Base-by-base conservation (phyloP, 2,329 filamentous ascomycete genomes). In the Alternaria ethzedia region DNA sequence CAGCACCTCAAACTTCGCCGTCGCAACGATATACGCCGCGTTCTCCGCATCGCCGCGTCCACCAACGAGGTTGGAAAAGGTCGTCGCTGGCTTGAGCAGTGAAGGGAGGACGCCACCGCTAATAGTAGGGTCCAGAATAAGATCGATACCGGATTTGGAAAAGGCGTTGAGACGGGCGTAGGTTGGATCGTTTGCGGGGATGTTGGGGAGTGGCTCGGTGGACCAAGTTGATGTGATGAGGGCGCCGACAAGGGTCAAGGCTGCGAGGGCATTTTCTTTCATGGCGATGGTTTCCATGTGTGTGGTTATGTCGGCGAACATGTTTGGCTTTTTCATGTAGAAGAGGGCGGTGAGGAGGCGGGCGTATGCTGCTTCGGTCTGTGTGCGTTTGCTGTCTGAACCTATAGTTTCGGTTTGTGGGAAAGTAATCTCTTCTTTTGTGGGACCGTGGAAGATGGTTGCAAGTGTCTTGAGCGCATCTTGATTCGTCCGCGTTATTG, bases 231-330 rank as follows among this genome's bases (percentile, higher is more conserved):
- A 83, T 3, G 83, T 86, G 36, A 86, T 82, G 44, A 89, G 77
- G 3, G 85, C 80, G 26, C 80, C 79, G 36, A 89, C 82, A 30
- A 88, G 79, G 4, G 81, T 78, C 17, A 88, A 81, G 0, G 88
- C 83, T 20, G 87, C 83, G 6, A 89, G 75, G 1, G 87, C 87
- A 10, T 83, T 81, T 28, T 88, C 86, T 66, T 83, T 84, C 77
- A 89, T 83, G 0, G 85, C 87, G 13, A 89, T 73, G 10, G 85
- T 84, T 51, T 88, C 85, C n/a, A 87, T 85, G 51, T 86, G 83
- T 2, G 76, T 79, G 28, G 84, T 80, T 36, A 88, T 75, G 64
- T 87, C 81, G 9, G 78, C 73, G 82, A 87, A 89, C 62, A 89
- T 80, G 28, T 70, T 79, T 0, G 84, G 78, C 56, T 87, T 83